Conservation (phyloP, 1,284 basidiomycete species). For the Tilletia indica region DNA sequence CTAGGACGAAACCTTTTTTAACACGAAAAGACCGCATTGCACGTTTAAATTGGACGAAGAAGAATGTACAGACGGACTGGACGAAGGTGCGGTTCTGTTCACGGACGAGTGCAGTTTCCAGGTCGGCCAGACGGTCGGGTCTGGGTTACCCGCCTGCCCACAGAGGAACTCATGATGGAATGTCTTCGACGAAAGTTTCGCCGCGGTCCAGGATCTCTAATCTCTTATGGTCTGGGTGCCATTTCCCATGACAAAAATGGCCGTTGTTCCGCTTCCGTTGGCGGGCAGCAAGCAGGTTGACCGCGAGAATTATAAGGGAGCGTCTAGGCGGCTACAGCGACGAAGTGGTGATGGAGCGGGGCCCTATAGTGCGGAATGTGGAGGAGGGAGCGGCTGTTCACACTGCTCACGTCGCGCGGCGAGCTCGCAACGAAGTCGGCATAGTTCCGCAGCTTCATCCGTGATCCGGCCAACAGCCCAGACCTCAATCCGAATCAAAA, state of each 20-base stretch:
- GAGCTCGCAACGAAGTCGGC: not conserved
- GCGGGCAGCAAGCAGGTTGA: not conserved
- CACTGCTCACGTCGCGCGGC: not conserved
- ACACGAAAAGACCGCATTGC: not conserved
- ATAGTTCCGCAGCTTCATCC: not conserved
- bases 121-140: not conserved
- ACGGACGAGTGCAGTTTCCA: not conserved
- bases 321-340: not conserved
- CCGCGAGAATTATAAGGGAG: not conserved
- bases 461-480: constrained; percentile 15
- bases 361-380: not conserved
- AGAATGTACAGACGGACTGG: not conserved
- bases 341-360: not conserved
- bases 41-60: not conserved
- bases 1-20: not conserved
- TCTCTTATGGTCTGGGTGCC: not conserved
- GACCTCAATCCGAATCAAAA: constrained; percentile 25
- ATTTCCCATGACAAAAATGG: not conserved
- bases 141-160: not conserved
- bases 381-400: not conserved
- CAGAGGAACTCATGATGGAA: not conserved
- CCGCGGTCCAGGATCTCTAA: not conserved
- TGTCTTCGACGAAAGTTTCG: not conserved
- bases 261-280: not conserved
- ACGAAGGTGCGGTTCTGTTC: not conserved